These are phyloP conservation scores for Boletus mariae DNA, from an alignment of 1,284 basidiomycete species.

Conservation along the genomic window DNA sequence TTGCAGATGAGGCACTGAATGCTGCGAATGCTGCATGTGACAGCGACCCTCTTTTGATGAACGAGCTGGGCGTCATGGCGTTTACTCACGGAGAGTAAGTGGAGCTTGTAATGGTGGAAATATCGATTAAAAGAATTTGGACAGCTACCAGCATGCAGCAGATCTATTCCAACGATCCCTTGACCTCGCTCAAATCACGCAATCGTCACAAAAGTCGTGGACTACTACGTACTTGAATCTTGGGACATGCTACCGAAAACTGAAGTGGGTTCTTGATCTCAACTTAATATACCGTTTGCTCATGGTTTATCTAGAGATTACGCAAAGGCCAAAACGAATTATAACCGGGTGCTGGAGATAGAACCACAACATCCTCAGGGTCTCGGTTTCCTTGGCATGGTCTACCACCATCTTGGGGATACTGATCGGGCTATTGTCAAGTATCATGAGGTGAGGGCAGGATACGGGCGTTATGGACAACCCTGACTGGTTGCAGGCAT, in stretches of 20 bases:
- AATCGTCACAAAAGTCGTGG: constrained; percentile 83
- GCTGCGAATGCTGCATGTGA: constrained; percentile 80
- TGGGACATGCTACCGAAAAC: constrained; percentile 80
- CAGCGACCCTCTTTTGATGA: constrained; percentile 84
- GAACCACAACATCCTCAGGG: constrained; percentile 77
- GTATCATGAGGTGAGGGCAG: constrained; percentile 77
- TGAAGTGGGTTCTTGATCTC: constrained; percentile 49
- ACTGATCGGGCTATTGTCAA: constrained; percentile 77
- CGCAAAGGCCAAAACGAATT: constrained; percentile 66
- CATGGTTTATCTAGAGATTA: constrained; percentile 47
- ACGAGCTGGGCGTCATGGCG: constrained; percentile 91
- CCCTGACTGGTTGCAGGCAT: constrained; percentile 47
- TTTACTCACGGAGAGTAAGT: constrained; percentile 83
- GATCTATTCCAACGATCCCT: constrained; percentile 71
- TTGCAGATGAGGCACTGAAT: constrained; percentile 86
- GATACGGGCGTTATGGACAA: neutral
- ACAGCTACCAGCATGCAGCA: constrained; percentile 64
- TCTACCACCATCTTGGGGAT: constrained; percentile 71
- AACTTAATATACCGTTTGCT: neutral
- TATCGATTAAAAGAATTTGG: constrained; percentile 6
- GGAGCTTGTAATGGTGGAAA: constrained; percentile 3
- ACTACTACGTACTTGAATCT: constrained; percentile 86
- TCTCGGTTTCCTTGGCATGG: constrained; percentile 80
- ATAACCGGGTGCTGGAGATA: constrained; percentile 75
- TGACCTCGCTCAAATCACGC: constrained; percentile 72